Base-by-base conservation (phyloP, 768 basidiomycete genomes). In the Kondoa subrosea region DNA sequence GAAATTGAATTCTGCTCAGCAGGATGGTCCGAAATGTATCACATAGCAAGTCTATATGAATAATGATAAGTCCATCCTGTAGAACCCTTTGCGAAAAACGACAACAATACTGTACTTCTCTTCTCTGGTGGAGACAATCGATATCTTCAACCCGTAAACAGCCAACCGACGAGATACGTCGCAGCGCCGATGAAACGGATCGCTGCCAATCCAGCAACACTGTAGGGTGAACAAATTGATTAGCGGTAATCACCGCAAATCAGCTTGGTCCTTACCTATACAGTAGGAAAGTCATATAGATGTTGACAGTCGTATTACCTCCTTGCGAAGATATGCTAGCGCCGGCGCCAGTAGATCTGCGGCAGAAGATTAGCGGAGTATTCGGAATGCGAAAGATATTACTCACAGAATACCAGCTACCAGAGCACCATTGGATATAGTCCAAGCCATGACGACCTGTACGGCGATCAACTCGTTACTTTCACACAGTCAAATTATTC, bases 401-500 rank as follows among this genome's bases (percentile, higher is more conserved):
- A 56, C 34, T 50, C 34, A 62, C 29, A 69, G 57, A 40, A 69
- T 69, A 17, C 50, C 66, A 17, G 68, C 68, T 1, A 67, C 66
- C 26, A 69, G 30, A 15, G 68, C 68, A 32, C 59, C 68, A 29
- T 69, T 67, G 12, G 30, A 32, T 30, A 57, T 62, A 29, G 60
- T 29, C 65, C 61, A n/a, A 50, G 29, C 4, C 27, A 50, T 66
- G 67, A 68, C 63, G 33, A 67, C 57, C 21, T 29, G 34, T 67
- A 57, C n/a, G n/a, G 21, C 16, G 12, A 75, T 33, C 66, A 74
- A 72, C 1, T 67, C 73, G 4, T 72, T 72, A 34, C 72, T 73
- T 15, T 74, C 68, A 1, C 68, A 68, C 32, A 58, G 73, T 77
- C 95, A 95, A 59, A 85, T 85, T 75, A 96, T 78, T 8, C 87